These are phyloP conservation scores for Candida easanensis DNA, from an alignment of 805 yeast genomes.

Conservation along the genomic window DNA sequence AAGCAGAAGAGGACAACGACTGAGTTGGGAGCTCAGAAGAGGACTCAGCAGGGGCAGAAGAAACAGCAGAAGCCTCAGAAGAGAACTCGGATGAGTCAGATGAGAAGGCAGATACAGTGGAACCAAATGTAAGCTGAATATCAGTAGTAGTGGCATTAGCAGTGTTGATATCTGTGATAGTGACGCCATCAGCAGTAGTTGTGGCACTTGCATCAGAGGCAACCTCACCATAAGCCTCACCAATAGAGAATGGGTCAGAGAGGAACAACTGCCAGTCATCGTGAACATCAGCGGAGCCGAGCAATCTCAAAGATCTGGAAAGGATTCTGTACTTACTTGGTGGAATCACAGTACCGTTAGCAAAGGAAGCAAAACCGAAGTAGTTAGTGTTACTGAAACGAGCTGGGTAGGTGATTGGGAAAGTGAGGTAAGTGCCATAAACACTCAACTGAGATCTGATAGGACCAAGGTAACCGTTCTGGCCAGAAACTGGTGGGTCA, in stretches of 20 bases:
- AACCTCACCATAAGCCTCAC: not conserved
- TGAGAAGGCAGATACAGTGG: not conserved
- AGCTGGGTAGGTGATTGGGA: slow-evolving; percentile 5
- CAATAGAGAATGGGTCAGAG: slow-evolving; percentile 8
- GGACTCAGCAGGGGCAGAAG: no score
- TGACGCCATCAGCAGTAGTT: not conserved
- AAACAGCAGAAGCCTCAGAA: no score
- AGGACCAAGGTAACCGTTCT: slow-evolving; percentile 11
- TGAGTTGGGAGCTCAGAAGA: no score
- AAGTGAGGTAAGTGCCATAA: not conserved
- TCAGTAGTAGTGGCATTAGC: not conserved
- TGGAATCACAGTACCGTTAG: slow-evolving; percentile 13
- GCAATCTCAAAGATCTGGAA: slow-evolving; percentile 9
- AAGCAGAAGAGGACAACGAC: no score
- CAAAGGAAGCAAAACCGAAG: slow-evolving; percentile 7
- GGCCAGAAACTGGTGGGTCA: slow-evolving; percentile 11
- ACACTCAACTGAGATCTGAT: slow-evolving; percentile 2
- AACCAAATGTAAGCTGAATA: not conserved
- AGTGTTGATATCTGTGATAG: not conserved
- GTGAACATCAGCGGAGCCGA: slow-evolving; percentile 6
- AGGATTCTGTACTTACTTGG: slow-evolving; percentile 14
- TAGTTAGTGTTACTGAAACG: slow-evolving; percentile 1
- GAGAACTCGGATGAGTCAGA: no score
- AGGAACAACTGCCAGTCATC: slow-evolving; percentile 13
- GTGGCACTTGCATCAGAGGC: slow-evolving; percentile 2